These are phyloP conservation scores for Circinella minor DNA, from an alignment of 371 early-diverging fungal species.

Conservation along the genomic window DNA sequence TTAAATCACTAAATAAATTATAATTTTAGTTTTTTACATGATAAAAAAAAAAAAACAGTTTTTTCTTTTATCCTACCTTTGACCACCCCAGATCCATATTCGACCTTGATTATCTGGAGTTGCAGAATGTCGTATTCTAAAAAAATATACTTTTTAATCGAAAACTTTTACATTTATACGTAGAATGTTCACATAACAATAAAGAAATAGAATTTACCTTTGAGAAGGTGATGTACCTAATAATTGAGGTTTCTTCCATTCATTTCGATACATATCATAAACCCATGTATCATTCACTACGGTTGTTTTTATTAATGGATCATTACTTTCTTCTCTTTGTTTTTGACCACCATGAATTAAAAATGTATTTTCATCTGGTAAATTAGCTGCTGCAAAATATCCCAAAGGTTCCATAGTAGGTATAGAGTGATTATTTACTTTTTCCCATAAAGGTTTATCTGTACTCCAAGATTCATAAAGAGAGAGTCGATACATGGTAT, in stretches of 20 bases:
- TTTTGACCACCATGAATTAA: slow-evolving; percentile 34
- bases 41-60: too few relatives aligned
- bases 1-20: background rate
- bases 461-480: slow-evolving; percentile 31
- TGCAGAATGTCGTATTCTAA: slow-evolving; percentile 38
- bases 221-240: slow-evolving; percentile 14
- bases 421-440: background rate
- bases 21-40: background rate
- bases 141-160: slow-evolving; percentile 5
- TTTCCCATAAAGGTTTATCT: slow-evolving; percentile 32
- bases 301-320: background rate
- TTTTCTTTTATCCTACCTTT: slow-evolving; percentile 24
- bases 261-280: slow-evolving; percentile 24
- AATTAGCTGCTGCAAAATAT: slow-evolving; percentile 28
- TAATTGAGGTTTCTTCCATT: slow-evolving; percentile 13
- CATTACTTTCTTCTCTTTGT: background rate
- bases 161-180: too few relatives aligned
- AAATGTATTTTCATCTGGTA: slow-evolving; percentile 24
- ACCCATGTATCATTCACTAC: slow-evolving; percentile 8
- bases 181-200: too few relatives aligned
- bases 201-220: background rate
- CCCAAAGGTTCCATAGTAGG: slow-evolving; percentile 11
- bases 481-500: slow-evolving; percentile 25
- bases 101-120: slow-evolving; percentile 36
- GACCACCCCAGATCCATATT: slow-evolving; percentile 49